These are phyloP conservation scores for Gastrolobium bilobum DNA, from an alignment of 306 rosid species.

Conservation along the genomic window DNA sequence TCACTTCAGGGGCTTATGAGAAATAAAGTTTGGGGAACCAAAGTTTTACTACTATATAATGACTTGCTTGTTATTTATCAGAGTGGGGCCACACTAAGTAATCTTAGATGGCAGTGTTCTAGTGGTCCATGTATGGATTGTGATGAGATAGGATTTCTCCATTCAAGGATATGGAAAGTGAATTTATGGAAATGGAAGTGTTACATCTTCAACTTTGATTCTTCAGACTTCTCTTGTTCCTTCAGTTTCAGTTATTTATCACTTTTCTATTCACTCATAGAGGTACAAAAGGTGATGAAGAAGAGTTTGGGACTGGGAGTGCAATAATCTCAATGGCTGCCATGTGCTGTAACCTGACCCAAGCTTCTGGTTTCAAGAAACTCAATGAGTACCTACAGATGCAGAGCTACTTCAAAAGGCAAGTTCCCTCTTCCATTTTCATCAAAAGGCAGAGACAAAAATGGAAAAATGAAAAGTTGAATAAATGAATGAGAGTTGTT, in stretches of 20 bases:
- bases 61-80: too few species aligned
- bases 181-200: neutral
- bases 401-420: constrained; percentile 51
- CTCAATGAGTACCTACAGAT: constrained; percentile 42
- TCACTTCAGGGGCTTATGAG: too few species aligned
- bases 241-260: constrained; percentile 29
- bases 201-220: neutral
- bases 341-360: constrained; percentile 53
- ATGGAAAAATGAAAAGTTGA: neutral
- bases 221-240: neutral
- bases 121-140: constrained; percentile 46
- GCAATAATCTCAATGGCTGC: constrained; percentile 56
- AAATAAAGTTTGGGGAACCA: too few species aligned
- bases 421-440: constrained; percentile 38
- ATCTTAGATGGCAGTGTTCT: constrained; percentile 47
- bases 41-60: too few species aligned
- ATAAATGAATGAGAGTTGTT: neutral
- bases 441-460: neutral
- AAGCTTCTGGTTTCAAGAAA: constrained; percentile 43
- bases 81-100: neutral
- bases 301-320: constrained; percentile 22
- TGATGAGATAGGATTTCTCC: constrained; percentile 41
- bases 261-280: neutral
- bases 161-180: neutral
- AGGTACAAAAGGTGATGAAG: neutral